Evolutionary conservation across 2,329 filamentous ascomycete species (phyloP), one percentile per base, ranked within the genome.

Genomic region (Clarireedia homoeocarpa): DNA sequence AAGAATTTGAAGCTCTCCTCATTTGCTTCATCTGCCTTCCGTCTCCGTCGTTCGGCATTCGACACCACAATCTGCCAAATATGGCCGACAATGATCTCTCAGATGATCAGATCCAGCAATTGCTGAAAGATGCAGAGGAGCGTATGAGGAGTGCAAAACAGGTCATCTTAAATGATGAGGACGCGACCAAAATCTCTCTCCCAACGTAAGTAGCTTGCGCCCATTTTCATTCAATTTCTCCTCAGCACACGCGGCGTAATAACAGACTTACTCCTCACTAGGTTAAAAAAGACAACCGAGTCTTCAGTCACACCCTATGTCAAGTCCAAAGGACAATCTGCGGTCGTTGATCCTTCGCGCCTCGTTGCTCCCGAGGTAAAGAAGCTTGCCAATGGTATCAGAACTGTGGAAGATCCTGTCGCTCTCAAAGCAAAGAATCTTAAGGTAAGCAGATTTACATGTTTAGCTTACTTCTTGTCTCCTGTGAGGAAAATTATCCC

Each of bases 401-500:
- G 78, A 61, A 75, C 74, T 60, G 77, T 84, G 17, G 77, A 80
- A 62, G 76, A 80, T 65, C 76, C 77, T 10, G 67, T 78, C n/a
- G 67, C 70, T 42, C 63, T 75, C 38, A 76, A 75, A 67, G 72
- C 71, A 58, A 70, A 71, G 58, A 72, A 71, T 51, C 71, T 71
- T 61, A 76, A 82, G 75, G 82, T 84, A 77, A 66, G 75, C 54
- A 30, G 20, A 30, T 9, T 36, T 26, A 24, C 24, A 10, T 34
- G 5, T 49, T 20, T 48, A 12, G 48, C 24, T 58, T 27, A 45
- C n/a, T 49, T 50, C 59, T 60, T 65, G 42, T 38, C 62, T 68
- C 73, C 73, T 71, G 82, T 89, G 88, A 92, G 83, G 88, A 91
- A 88, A 86, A 78, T 77, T 79, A 77, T 83, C 81, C 84, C 81